These are phyloP conservation scores for Friedmanniomyces simplex DNA, from an alignment of 495 filamentous ascomycete species.

Conservation along the genomic window DNA sequence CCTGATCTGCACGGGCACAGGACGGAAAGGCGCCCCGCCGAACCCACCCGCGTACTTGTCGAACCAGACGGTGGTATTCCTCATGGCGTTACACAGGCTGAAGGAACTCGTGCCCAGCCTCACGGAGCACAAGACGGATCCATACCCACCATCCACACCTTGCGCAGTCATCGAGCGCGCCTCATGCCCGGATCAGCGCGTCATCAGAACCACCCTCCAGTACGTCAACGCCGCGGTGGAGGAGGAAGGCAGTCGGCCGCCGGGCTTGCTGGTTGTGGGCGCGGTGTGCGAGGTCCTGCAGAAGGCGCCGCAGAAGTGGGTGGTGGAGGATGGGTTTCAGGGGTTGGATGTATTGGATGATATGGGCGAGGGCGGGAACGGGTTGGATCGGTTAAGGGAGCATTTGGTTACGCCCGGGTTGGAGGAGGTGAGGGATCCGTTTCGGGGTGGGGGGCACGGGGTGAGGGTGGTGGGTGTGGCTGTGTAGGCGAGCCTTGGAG, in stretches of 20 bases:
- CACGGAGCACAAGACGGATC: slow-evolving; percentile 29
- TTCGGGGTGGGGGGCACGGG: background rate
- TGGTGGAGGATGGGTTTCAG: slow-evolving; percentile 66
- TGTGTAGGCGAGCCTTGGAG: slow-evolving; percentile 7
- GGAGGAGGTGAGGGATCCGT: slow-evolving; percentile 6
- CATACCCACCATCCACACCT: slow-evolving; percentile 49
- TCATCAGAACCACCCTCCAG: slow-evolving; percentile 75
- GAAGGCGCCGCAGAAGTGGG: slow-evolving; percentile 55
- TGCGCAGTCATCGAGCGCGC: slow-evolving; percentile 94
- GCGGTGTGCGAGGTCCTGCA: slow-evolving; percentile 67
- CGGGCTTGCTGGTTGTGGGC: slow-evolving; percentile 83
- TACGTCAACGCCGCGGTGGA: slow-evolving; percentile 75
- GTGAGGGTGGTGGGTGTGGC: background rate
- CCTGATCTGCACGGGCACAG: slow-evolving; percentile 87
- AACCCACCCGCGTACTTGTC: slow-evolving; percentile 66
- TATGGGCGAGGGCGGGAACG: slow-evolving; percentile 6
- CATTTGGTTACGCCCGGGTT: slow-evolving; percentile 8
- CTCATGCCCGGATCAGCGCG: slow-evolving; percentile 84
- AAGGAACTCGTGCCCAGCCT: slow-evolving; percentile 46
- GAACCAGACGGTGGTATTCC: slow-evolving; percentile 78
- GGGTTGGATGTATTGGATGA: slow-evolving; percentile 17
- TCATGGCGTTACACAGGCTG: slow-evolving; percentile 90
- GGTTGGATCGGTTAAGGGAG: slow-evolving; percentile 9
- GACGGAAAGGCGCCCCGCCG: slow-evolving; percentile 76
- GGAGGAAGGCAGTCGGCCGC: slow-evolving; percentile 78